These are phyloP conservation scores for Colletotrichum endophyticum DNA, from an alignment of 2,329 filamentous ascomycete species.

Conservation along the genomic window DNA sequence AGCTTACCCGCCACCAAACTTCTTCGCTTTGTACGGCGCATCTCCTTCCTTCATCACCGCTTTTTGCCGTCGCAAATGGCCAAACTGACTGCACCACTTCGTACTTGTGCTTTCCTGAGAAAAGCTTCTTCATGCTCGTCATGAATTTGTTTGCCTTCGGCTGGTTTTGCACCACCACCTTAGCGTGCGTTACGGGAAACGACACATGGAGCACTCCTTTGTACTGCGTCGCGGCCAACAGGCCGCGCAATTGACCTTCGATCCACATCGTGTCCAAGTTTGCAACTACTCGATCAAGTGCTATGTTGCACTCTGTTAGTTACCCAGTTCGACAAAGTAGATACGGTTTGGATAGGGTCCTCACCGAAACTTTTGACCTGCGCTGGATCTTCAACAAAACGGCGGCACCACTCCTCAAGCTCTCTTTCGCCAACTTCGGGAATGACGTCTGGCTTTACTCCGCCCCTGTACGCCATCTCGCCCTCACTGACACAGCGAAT, in stretches of 20 bases:
- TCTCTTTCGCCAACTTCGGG: slow-evolving; percentile 48
- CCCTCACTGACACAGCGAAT: slow-evolving; percentile 53
- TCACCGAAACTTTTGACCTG: slow-evolving; percentile 50
- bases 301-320: background rate
- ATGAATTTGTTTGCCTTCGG: slow-evolving; percentile 61
- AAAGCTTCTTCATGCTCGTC: slow-evolving; percentile 55
- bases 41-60: slow-evolving; percentile 45
- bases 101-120: slow-evolving; percentile 58
- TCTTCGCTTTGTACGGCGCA: slow-evolving; percentile 62
- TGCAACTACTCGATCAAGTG: slow-evolving; percentile 55
- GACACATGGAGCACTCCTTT: slow-evolving; percentile 52
- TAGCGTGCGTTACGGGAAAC: slow-evolving; percentile 55
- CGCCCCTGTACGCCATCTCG: slow-evolving; percentile 57
- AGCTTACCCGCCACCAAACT: slow-evolving; percentile 52
- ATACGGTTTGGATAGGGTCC: background rate
- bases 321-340: background rate
- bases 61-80: slow-evolving; percentile 58
- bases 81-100: slow-evolving; percentile 61
- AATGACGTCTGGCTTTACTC: slow-evolving; percentile 42
- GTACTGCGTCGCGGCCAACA: slow-evolving; percentile 55
- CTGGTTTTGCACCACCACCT: slow-evolving; percentile 54
- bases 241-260: slow-evolving; percentile 57
- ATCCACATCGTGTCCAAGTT: slow-evolving; percentile 62
- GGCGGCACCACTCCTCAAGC: slow-evolving; percentile 54
- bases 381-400: slow-evolving; percentile 50